Conservation (phyloP, 148 eudicot species). For the Rhododendron griersonianum region DNA sequence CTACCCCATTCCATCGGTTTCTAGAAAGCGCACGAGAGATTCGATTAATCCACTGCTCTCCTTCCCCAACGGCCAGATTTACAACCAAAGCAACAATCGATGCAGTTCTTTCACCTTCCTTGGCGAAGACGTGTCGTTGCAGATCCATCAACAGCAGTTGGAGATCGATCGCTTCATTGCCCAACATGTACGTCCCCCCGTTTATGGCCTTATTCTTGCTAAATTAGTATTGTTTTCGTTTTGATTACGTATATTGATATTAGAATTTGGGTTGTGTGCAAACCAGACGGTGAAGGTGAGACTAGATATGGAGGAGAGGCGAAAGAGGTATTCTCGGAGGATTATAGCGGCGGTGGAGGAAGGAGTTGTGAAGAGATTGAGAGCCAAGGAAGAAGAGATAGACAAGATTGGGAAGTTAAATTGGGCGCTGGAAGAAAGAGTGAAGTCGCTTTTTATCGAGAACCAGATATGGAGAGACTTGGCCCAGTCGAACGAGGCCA, state of each 20-base stretch:
- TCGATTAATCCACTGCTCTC: constrained; percentile 17
- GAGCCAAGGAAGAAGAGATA: constrained; percentile 56
- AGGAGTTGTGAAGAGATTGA: constrained; percentile 35
- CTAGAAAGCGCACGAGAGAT: constrained; percentile 53
- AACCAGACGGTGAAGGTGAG: constrained; percentile 57
- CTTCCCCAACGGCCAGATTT: constrained; percentile 4
- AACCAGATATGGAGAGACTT: constrained; percentile 79
- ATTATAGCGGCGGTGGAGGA: constrained; percentile 45
- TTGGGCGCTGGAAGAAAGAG: constrained; percentile 54
- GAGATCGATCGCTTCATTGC: constrained; percentile 60
- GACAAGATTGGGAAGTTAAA: constrained; percentile 49
- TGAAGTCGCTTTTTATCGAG: constrained; percentile 53
- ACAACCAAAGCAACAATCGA: constrained; percentile 1
- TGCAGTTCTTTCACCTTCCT: constrained; percentile 31
- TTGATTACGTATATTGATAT: neutral
- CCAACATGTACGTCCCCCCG: constrained; percentile 52
- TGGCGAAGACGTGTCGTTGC: constrained; percentile 57
- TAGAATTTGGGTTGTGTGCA: neutral
- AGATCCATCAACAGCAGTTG: constrained; percentile 57
- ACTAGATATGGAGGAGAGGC: constrained; percentile 46
- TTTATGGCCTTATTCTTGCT: neutral
- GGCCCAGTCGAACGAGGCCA: constrained; percentile 82
- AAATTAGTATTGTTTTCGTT: neutral
- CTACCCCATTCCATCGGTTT: constrained; percentile 21
- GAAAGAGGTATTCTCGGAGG: constrained; percentile 36